A percentile compares a stretch with the other conserved stretches of the same genome.
Conservation (phyloP, 2,329 filamentous ascomycete species). For the Nemania sp. region DNA sequence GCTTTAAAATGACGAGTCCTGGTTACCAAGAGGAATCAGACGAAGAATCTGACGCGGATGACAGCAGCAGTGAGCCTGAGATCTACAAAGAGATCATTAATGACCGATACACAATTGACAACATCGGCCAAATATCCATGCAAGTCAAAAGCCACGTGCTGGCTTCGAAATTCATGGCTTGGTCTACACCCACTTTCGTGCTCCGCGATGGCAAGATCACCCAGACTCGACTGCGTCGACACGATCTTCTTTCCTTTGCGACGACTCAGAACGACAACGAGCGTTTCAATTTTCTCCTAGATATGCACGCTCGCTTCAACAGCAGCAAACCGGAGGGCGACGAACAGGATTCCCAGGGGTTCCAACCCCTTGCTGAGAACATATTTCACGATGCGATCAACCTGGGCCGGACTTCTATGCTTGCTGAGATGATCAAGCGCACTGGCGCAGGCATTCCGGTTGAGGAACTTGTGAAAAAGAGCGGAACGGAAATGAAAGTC, state of each 20-base stretch:
- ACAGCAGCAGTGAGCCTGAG: conserved; percentile 43
- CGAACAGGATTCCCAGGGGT: conserved; percentile 40
- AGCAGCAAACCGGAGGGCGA: conserved; percentile 41
- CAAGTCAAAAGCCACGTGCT: conserved; percentile 66
- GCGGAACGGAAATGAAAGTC: conserved; percentile 62
- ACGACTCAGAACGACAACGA: conserved; percentile 56
- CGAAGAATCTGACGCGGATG: conserved; percentile 43
- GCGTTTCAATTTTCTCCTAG: conserved; percentile 61
- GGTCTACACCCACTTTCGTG: conserved; percentile 41
- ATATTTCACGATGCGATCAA: conserved; percentile 51
- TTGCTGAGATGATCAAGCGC: conserved; percentile 66
- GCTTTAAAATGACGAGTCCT: conserved; percentile 50
- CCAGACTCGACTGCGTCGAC: conserved; percentile 24
- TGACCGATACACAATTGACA: conserved; percentile 73
- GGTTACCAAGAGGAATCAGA: conserved; percentile 42
- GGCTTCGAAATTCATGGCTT: conserved; percentile 57
- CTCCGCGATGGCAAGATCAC: conserved; percentile 38
- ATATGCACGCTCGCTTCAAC: conserved; percentile 52
- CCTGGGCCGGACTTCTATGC: conserved; percentile 56
- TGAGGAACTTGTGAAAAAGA: conserved; percentile 66
- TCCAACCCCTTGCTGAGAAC: conserved; percentile 45
- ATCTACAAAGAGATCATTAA: conserved; percentile 61
- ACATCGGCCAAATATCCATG: conserved; percentile 69
- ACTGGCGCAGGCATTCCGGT: conserved; percentile 72
- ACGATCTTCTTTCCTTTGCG: conserved; percentile 47